Conservation (phyloP, 2,329 filamentous ascomycete species). For the Pseudopithomyces maydicus region DNA sequence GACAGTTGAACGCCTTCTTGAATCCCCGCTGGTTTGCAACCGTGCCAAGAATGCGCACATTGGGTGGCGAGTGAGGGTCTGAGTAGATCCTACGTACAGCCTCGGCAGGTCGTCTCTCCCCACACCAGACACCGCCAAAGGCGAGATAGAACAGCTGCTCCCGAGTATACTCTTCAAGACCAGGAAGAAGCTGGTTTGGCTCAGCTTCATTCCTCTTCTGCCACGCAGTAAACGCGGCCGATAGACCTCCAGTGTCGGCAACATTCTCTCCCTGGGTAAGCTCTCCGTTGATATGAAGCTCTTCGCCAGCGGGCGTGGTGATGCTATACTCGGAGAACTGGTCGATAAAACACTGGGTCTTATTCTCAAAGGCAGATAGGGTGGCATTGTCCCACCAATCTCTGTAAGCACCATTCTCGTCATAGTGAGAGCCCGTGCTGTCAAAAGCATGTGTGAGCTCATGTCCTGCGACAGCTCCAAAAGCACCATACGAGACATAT, state of each 20-base stretch:
- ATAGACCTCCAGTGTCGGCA: slow-evolving; percentile 68
- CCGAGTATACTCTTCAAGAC: slow-evolving; percentile 63
- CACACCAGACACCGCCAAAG: slow-evolving; percentile 68
- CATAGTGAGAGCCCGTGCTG: slow-evolving; percentile 64
- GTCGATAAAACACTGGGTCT: slow-evolving; percentile 66
- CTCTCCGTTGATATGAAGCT: slow-evolving; percentile 63
- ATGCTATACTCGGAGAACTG: slow-evolving; percentile 67
- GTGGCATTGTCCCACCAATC: slow-evolving; percentile 69
- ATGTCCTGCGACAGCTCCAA: slow-evolving; percentile 68
- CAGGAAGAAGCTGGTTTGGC: slow-evolving; percentile 58
- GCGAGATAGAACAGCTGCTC: slow-evolving; percentile 71
- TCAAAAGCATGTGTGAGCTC: slow-evolving; percentile 73
- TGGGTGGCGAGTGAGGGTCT: slow-evolving; percentile 67
- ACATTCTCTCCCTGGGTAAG: slow-evolving; percentile 71
- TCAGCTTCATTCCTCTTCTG: slow-evolving; percentile 58
- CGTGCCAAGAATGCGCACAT: slow-evolving; percentile 61
- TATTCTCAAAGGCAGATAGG: slow-evolving; percentile 59
- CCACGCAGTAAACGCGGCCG: slow-evolving; percentile 67
- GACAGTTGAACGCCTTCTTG: slow-evolving; percentile 67
- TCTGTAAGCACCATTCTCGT: slow-evolving; percentile 65
- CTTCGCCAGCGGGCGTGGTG: slow-evolving; percentile 57
- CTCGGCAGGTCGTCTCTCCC: slow-evolving; percentile 56
- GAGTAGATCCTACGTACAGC: slow-evolving; percentile 61
- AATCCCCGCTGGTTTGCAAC: slow-evolving; percentile 70
- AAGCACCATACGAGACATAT: slow-evolving; percentile 69